phyloP scores from a whole-genome alignment of 371 early-diverging fungal genomes.

The Circinella umbellata region DNA sequence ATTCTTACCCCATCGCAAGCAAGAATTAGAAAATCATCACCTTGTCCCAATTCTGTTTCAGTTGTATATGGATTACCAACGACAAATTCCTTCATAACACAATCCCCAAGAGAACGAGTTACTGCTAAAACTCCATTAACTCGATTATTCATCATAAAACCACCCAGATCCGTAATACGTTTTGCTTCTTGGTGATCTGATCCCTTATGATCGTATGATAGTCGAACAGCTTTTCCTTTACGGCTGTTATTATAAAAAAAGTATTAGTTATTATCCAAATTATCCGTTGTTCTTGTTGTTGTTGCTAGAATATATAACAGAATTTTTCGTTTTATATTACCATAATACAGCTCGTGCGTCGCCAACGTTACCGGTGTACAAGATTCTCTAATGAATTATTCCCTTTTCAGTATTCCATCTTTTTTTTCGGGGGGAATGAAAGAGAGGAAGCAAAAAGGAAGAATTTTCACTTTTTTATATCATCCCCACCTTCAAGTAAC shows the following conservation, averaged over 20 bases:
- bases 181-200: slow-evolving; percentile 87
- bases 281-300: too few species aligned
- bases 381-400: slow-evolving; percentile 62
- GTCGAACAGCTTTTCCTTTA: slow-evolving; percentile 81
- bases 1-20: slow-evolving; percentile 96
- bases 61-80: slow-evolving; percentile 95
- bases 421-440: too few species aligned
- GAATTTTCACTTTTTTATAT: too few species aligned
- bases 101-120: slow-evolving; percentile 95
- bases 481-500: background rate
- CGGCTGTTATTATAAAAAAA: slow-evolving; percentile 71
- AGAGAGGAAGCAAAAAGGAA: too few species aligned
- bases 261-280: too few species aligned
- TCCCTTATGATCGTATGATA: slow-evolving; percentile 98
- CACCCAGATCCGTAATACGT: slow-evolving; percentile 91
- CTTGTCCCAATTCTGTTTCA: slow-evolving; percentile 74
- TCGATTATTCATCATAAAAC: slow-evolving; percentile 95
- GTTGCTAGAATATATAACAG: too few species aligned
- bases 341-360: slow-evolving; percentile 94
- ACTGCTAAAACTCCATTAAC: slow-evolving; percentile 99
- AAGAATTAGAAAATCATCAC: slow-evolving; percentile 86
- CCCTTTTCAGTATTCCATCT: background rate
- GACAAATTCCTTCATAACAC: slow-evolving; percentile 94
- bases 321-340: too few species aligned
- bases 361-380: slow-evolving; percentile 96